Conservation (phyloP, 176 grass and related monocot genomes). For the Zea luxurians region DNA sequence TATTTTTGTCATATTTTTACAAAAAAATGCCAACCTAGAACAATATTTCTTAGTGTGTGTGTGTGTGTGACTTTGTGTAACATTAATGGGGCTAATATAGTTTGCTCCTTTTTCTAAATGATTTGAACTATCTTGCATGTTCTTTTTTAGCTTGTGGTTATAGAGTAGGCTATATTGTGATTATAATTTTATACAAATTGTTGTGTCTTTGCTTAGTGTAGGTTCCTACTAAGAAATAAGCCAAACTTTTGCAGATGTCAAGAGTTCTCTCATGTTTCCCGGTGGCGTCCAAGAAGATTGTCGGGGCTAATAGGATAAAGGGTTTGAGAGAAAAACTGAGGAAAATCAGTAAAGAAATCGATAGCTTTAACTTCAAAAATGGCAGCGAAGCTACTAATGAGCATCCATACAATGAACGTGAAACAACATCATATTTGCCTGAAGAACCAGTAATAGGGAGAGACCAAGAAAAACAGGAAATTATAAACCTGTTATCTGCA, state of each 20-base stretch:
- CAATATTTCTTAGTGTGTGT: too few species aligned
- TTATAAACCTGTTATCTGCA: not conserved
- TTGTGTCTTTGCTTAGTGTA: too few species aligned
- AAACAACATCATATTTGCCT: not conserved
- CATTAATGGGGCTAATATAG: too few species aligned
- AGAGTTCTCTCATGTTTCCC: not conserved
- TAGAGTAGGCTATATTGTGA: too few species aligned
- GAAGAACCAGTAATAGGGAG: not conserved
- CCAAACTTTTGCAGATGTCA: not conserved
- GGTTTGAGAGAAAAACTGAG: not conserved
- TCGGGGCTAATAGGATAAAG: not conserved
- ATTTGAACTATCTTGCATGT: too few species aligned
- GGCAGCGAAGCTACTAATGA: not conserved
- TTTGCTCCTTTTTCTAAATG: too few species aligned
- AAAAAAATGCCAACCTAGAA: too few species aligned
- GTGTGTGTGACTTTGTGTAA: too few species aligned
- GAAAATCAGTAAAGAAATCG: not conserved
- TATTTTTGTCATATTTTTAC: too few species aligned
- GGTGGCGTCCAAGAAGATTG: not conserved
- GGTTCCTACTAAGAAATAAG: not conserved
- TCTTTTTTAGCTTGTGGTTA: too few species aligned
- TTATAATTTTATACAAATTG: too few species aligned
- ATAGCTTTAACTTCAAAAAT: not conserved
- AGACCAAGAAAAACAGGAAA: not conserved
- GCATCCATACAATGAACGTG: not conserved